These are phyloP conservation scores for Pythium angustatum DNA, from an alignment of 352 stramenopile genomes.

Conservation along the genomic window DNA sequence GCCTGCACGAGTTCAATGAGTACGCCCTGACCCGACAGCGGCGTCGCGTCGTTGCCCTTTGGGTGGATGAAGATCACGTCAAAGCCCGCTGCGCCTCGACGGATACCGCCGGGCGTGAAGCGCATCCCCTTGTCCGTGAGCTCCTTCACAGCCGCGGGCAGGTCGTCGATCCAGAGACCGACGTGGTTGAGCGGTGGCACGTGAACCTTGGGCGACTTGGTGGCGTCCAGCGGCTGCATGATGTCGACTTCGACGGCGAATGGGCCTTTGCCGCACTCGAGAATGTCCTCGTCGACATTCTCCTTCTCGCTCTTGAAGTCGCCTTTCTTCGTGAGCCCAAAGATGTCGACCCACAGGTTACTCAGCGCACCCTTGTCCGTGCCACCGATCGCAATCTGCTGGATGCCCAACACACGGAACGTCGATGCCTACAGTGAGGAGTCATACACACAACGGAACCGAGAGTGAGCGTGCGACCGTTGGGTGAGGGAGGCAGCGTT, in stretches of 20 bases:
- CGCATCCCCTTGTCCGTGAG: slow-evolving; percentile 91
- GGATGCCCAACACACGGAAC: slow-evolving; percentile 95
- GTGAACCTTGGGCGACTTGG: slow-evolving; percentile 94
- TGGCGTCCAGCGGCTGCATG: slow-evolving; percentile 96
- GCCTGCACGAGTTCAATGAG: slow-evolving; percentile 98
- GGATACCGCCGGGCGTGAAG: slow-evolving; percentile 97
- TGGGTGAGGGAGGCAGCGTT: neutral
- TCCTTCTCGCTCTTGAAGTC: slow-evolving; percentile 87
- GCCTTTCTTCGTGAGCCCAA: slow-evolving; percentile 72
- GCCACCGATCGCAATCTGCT: slow-evolving; percentile 97
- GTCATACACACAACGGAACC: too few species aligned
- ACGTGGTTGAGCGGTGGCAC: slow-evolving; percentile 97
- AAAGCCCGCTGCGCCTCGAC: slow-evolving; percentile 95
- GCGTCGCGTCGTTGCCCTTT: slow-evolving; percentile 93
- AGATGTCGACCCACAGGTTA: slow-evolving; percentile 82
- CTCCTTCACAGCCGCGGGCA: slow-evolving; percentile 91
- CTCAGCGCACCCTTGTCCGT: slow-evolving; percentile 87
- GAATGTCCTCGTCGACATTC: slow-evolving; percentile 99
- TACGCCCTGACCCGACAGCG: slow-evolving; percentile 93
- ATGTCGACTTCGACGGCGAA: slow-evolving; percentile 97
- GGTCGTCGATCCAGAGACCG: slow-evolving; percentile 97
- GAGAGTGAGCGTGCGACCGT: too few species aligned
- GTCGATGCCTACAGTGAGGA: slow-evolving; percentile 56
- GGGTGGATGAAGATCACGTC: slow-evolving; percentile 99
- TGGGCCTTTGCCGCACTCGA: slow-evolving; percentile 89